These are phyloP conservation scores for Platanthera guangdongensis DNA, from an alignment of 106 monocot species.

Conservation along the genomic window DNA sequence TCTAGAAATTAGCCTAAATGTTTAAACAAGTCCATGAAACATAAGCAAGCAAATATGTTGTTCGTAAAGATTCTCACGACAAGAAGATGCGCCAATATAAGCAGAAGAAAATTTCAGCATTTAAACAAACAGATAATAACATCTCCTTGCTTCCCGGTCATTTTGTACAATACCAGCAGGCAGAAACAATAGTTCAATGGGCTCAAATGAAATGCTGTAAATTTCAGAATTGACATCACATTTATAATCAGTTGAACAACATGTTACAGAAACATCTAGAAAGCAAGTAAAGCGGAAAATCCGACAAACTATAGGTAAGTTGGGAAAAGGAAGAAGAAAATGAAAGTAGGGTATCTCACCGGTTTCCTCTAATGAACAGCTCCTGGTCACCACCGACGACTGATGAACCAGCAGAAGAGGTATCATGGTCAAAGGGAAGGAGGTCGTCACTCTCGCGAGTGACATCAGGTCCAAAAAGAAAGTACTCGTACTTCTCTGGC, in stretches of 20 bases:
- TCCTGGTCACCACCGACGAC: conserved; percentile 64
- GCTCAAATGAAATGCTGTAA: not conserved
- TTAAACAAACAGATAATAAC: not conserved
- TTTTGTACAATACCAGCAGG: not conserved
- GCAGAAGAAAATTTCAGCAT: not conserved
- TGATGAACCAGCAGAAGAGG: conserved; percentile 18
- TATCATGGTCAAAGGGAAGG: conserved; percentile 15
- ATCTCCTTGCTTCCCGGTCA: not conserved
- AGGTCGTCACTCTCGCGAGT: conserved; percentile 33
- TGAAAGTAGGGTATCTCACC: conserved; percentile 23
- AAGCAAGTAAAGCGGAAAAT: not conserved
- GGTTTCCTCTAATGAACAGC: conserved; percentile 77
- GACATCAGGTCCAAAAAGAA: conserved; percentile 65
- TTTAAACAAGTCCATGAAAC: not conserved
- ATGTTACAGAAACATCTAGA: not conserved
- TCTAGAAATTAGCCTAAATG: not conserved
- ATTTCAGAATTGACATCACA: not conserved
- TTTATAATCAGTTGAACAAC: not conserved
- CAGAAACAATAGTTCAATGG: not conserved
- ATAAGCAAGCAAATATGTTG: not conserved
- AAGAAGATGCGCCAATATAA: not conserved
- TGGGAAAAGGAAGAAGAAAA: not conserved
- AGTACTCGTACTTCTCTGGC: conserved; percentile 50
- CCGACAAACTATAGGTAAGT: not conserved
- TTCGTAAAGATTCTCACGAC: not conserved